Evolutionary conservation across 192 early-diverging fungal species (phyloP), one percentile per base, ranked within the genome.

Genomic region (Coemansia reversa): DNA sequence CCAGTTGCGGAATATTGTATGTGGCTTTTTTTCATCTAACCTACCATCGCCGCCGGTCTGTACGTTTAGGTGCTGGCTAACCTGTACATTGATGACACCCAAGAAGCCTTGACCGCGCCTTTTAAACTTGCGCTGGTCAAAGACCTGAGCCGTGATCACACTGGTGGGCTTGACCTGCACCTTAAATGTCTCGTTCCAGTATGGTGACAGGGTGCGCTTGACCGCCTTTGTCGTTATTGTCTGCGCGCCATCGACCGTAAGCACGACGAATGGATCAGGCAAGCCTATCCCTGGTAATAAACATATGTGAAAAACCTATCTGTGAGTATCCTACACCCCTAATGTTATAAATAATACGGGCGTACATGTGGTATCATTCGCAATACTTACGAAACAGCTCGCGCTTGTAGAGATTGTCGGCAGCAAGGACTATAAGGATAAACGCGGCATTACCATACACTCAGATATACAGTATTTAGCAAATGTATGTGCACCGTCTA

Each of bases 101-200:
- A 97, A 82, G 66, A 98, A 98, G 22, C 91, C 91, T 73, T 94
- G 92, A 49, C 91, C 91, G 66, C 86, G 90, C 84, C 87, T 94
- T 74, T 96, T 95, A 76, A 93, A 98, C 69, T 95, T 96, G 71
- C 91, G 88, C 83, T 98, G 95, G 82, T 98, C 96, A 86, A 98
- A 98, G 30, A 98, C 89, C 83, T 98, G 96, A 60, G 96, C 89
- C 4, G 94, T 90, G 58, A 98, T 83, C 16, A 93, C 87, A 66
- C 90, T 92, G 14, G 67, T 55, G 16, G 82, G 67, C 55, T 76
- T 75, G 63, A 68, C 82, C 52, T 70, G n/a, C 28, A 84, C 72
- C 20, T 64, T 58, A 47, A 84, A 84, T 30, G 69, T 86, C 81
- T 96, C 91, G 72, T 96, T 97, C 96, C 97, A 99, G 78, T 95